Base-by-base conservation (phyloP, 23 red algal species). In the Gracilariopsis chorda region DNA sequence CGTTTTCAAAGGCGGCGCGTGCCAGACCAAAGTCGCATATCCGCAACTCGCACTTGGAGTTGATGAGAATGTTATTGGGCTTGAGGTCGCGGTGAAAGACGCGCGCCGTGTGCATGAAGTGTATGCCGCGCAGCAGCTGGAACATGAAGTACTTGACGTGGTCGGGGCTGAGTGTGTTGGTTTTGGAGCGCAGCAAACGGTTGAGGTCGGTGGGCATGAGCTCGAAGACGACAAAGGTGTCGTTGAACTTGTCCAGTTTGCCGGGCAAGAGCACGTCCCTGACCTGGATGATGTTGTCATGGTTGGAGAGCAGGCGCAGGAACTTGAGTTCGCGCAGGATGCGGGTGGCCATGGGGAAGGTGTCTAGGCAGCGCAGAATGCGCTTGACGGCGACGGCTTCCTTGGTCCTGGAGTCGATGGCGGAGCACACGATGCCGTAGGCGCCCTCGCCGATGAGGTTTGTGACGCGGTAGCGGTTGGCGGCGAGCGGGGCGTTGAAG, bases 1-100 rank as follows among this genome's bases (percentile, higher is more conserved):
- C 70, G 41, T 77, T 59, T 30, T 88, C 67, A 56, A 95, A 93
- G 21, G 82, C 89, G 36, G 96, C 96, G n/a, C 96, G 83, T 51
- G 96, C 96, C 88, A 98, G 90, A 27, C 94, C 96, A 88, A 98
- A 95, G 79, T 98, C 96, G 77, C 96, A 98, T 23, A 98, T 95
- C 44, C 96, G 68, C 77, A 98, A 71, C 58, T 94, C 71, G 52
- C 92, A 94, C 14, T 52, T 58, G 12, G 86, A 82, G 77, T 92
- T 98, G 65, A 98, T 84, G 40, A 98, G 93, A 60, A 98, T 94
- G 64, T 98, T 98, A 46, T 95, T 94, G 25, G 96, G 96, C 77
- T 98, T 98, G 49, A 98, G 63, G 71, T 98, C 96, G 7, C 96
- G 96, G 88, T 98, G 96, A 48, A 95, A 90, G n/a, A 98, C 92